Base-by-base conservation (phyloP, 2,329 filamentous ascomycete species). In the Blastomyces silverae region DNA sequence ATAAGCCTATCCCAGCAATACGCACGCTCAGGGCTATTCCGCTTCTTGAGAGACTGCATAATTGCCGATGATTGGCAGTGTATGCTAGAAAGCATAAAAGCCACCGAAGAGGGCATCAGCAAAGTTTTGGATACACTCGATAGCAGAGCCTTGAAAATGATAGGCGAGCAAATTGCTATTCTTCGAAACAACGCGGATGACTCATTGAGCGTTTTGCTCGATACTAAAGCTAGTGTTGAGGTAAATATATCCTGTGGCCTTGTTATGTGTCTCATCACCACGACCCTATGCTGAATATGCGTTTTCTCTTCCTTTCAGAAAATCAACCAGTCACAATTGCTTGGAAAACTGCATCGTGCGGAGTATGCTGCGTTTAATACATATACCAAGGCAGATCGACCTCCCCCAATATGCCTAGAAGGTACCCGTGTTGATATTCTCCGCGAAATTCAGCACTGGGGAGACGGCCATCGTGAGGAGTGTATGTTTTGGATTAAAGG, bases 401-500 rank as follows among this genome's bases (percentile, higher is more conserved):
- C 17, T 46, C 42, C 44, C 20, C 56, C 63, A 31, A 50, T 15
- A 66, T 73, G 69, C 61, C 63, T 71, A 60, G 53, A 44, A 39
- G 64, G 67, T 11, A 73, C 71, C 28, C 52, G 68, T 22, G 58
- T 67, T n/a, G 64, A 71, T 25, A 46, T 73, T 57, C 69, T 70
- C 13, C 25, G 63, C 7, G 44, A 72, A 44, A 71, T 73, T 20
- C 55, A 65, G 34, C 46, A 68, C 28, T 73, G 69, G 69, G 64
- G 53, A 6, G 50, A 67, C 10, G 53, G 64, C 6, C 44, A 37
- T 31, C 28, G 67, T 22, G 64, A 53, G 10, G 62, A 65, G 52
- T 55, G 53, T 22, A 73, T 76, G 2, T 75, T 70, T 65, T 75
- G 73, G 74, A 62, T 76, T 20, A 70, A 67, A 48, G 74, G 74